Evolutionary conservation across 176 grass and related monocot species (phyloP), one percentile per base, ranked within the genome.

Genomic region (Elaeis guineensis): DNA sequence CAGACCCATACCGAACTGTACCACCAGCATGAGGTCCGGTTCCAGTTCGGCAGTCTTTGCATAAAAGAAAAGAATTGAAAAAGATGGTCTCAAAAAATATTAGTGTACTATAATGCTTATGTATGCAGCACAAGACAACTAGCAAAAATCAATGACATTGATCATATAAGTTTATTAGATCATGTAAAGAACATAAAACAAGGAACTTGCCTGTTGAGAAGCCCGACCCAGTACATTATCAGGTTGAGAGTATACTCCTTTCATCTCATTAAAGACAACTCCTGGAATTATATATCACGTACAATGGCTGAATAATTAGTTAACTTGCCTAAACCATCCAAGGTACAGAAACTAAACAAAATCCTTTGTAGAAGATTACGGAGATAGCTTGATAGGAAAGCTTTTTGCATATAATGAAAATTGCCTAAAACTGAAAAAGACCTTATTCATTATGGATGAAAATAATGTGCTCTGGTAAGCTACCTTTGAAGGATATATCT

Each of bases 241-340:
- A 16, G 84, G 93, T 69, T 98, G 93, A 69, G 93, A 98, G 66
- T 98, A 92, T 63, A 98, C 84, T 81, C 93, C 87, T 86, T 98
- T 98, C 93, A 98, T 98, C 81, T 98, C 93, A 71, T 98, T 98
- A 72, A 98, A 98, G 30, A 98, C 93, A 30, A 98, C 93, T 79
- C 93, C 93, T 98, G 63, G 63, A 80, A 63, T 74, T 15, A 28
- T 3, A 55, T 51, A 21, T 8, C 8, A 24, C 0, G 22, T 49
- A 12, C 23, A 48, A 7, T 48, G 5, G n/a, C 5, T 48, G 60
- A 28, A 54, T 5, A 63, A 53, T 35, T 57, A 30, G 17, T 65
- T 19, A 54, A 57, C 35, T 44, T 44, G 54, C 21, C 16, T 35
- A 64, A 48, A 19, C 16, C 17, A 65, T 63, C 64, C 18, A 56